Conservation (phyloP, 768 basidiomycete species). For the Solioccasus polychromus region DNA sequence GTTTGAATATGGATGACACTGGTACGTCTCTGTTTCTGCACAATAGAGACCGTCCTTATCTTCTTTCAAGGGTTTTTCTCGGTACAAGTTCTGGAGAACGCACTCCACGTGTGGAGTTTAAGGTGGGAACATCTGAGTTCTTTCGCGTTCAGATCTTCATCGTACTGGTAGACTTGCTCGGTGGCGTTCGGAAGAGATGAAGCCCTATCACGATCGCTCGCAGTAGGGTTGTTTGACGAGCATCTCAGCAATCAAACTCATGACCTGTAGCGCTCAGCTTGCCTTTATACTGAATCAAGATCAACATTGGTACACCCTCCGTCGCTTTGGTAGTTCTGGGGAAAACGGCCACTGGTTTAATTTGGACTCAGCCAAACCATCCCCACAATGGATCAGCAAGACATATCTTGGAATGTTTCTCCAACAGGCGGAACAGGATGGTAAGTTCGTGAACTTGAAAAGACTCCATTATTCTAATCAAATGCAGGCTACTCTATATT, state of each 20-base stretch:
- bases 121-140: constrained; percentile 46
- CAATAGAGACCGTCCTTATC: not conserved
- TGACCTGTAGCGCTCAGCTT: constrained; percentile 59
- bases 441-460: constrained; percentile 36
- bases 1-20: constrained; percentile 91
- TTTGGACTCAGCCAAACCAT: constrained; percentile 68
- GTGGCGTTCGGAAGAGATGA: constrained; percentile 85
- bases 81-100: constrained; percentile 82
- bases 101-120: constrained; percentile 80
- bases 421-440: constrained; percentile 83
- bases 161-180: constrained; percentile 52
- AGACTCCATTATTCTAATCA: constrained; percentile 6
- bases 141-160: constrained; percentile 6
- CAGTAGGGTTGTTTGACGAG: constrained; percentile 50
- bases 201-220: constrained; percentile 67
- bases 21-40: constrained; percentile 38
- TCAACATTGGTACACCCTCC: constrained; percentile 88
- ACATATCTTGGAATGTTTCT: constrained; percentile 84
- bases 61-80: constrained; percentile 77
- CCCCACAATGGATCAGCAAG: constrained; percentile 81
- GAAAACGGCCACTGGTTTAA: constrained; percentile 80
- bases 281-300: constrained; percentile 86
- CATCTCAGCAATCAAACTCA: constrained; percentile 8
- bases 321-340: constrained; percentile 65
- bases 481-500: constrained; percentile 78